These are phyloP conservation scores for Yarrowia bubula DNA, from an alignment of 805 yeast genomes.

Conservation along the genomic window DNA sequence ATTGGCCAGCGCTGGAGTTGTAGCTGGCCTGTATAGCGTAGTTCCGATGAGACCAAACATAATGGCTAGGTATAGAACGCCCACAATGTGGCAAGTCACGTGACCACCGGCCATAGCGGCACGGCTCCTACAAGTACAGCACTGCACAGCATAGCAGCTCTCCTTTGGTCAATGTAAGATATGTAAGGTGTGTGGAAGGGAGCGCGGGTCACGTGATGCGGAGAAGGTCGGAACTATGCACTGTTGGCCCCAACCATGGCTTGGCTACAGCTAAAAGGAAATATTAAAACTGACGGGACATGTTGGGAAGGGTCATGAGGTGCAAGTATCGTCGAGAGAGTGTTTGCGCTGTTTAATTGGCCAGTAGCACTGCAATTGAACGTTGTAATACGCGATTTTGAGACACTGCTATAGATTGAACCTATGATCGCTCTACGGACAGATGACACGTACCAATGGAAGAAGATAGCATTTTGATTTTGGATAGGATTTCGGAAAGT, in stretches of 20 bases:
- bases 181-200: constrained; percentile 1
- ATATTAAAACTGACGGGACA: background rate
- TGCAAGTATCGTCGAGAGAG: background rate
- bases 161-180: constrained; percentile 6
- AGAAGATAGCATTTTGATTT: background rate
- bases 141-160: background rate
- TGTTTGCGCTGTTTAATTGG: too few relatives aligned
- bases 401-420: background rate
- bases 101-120: too few relatives aligned
- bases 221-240: constrained; percentile 20
- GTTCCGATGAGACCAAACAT: background rate
- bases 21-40: background rate
- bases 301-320: background rate
- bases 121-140: too few relatives aligned
- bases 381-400: background rate
- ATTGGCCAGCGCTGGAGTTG: background rate
- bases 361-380: too few relatives aligned
- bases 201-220: constrained; percentile 22
- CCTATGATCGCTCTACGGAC: background rate
- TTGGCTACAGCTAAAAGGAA: constrained; percentile 4
- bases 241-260: background rate
- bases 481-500: constrained; percentile 8
- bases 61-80: background rate
- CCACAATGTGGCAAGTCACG: too few relatives aligned
- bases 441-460: constrained; percentile 3